Base-by-base conservation (phyloP, 2,329 filamentous ascomycete genomes). In the Zopfia rhizophila region DNA sequence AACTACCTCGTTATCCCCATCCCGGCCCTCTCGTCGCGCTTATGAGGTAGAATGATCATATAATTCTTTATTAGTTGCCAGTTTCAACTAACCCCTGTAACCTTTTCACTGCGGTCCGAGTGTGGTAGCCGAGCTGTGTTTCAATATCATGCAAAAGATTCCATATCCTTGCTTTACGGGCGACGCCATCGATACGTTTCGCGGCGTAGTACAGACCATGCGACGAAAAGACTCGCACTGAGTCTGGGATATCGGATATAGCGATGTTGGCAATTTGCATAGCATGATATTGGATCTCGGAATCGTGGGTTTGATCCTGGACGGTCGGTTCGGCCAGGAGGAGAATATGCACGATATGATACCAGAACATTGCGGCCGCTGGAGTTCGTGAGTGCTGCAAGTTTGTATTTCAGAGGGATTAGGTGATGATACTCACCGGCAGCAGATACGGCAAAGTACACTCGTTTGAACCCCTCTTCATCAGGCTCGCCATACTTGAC, bases 141-240 rank as follows among this genome's bases (percentile, higher is more conserved):
- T 70, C 63, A 11, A 69, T 62, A 18, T 67, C 60, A 13, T 65
- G 55, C 12, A 71, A 42, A 3, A 69, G 53, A 16, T 58, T 62
- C 66, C 66, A 71, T 12, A 70, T 56, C 11, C 63, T 52, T 5
- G 65, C 65, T 48, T 71, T 71, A 5, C 58, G 58, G 4, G 59
- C 63, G 19, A 69, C 55, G 1, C 61, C 63, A 10, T 64, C 35
- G 13, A 70, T 71, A 19, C 70, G 65, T 43, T 70, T 70, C 7
- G 63, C 66, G n/a, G 66, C 65, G 19, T 65, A 69, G 28, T 61
- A 68, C 2, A 70, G 45, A 5, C 65, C 63, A 51, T 69, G 65
- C 2, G 58, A 60, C 3, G 61, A 63, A 45, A 68, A 68, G 0
- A 68, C 64, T 30, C 62, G 55, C 16, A 70, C 29, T 4, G 61